Conservation (phyloP, 2,329 filamentous ascomycete genomes). For the Orbilia brochopaga region DNA sequence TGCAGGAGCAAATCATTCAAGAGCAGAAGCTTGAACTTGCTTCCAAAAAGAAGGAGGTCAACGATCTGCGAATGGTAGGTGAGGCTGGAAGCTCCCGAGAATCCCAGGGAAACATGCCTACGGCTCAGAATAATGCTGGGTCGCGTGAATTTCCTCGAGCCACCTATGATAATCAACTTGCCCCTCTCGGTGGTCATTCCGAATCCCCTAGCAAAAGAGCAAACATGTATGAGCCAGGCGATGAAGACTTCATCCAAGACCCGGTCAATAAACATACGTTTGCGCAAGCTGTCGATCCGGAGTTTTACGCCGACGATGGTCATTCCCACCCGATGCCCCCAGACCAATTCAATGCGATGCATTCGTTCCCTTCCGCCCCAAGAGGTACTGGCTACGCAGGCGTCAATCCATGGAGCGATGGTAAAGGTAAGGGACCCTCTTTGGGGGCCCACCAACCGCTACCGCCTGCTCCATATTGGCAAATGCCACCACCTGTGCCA, state of each 20-base stretch:
- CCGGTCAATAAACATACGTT: conserved; percentile 47
- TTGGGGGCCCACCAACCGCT: background rate
- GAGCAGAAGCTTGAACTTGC: conserved; percentile 43
- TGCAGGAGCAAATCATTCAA: conserved; percentile 43
- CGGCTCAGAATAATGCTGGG: conserved; percentile 13
- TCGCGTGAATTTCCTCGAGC: conserved; percentile 16
- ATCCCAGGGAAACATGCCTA: conserved; percentile 4
- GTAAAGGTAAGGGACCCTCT: conserved; percentile 19
- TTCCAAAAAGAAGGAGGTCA: conserved; percentile 32
- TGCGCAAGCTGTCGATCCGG: conserved; percentile 34
- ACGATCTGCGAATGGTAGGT: conserved; percentile 15
- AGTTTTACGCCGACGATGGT: conserved; percentile 41
- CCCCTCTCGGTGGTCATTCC: conserved; percentile 6
- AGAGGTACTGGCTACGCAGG: conserved; percentile 19
- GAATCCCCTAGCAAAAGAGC: conserved; percentile 22
- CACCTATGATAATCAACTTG: conserved; percentile 16
- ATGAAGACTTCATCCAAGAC: conserved; percentile 46
- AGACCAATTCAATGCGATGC: conserved; percentile 18
- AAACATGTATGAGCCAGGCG: conserved; percentile 34
- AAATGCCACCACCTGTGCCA: conserved; percentile 11
- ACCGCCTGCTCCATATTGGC: conserved; percentile 29
- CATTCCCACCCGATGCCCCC: conserved; percentile 12
- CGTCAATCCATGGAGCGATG: conserved; percentile 21
- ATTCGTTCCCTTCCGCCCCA: conserved; percentile 10
- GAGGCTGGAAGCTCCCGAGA: conserved; percentile 14